phyloP scores from a whole-genome alignment of 495 filamentous ascomycete species.

The Staphylotrichum tortipilum region DNA sequence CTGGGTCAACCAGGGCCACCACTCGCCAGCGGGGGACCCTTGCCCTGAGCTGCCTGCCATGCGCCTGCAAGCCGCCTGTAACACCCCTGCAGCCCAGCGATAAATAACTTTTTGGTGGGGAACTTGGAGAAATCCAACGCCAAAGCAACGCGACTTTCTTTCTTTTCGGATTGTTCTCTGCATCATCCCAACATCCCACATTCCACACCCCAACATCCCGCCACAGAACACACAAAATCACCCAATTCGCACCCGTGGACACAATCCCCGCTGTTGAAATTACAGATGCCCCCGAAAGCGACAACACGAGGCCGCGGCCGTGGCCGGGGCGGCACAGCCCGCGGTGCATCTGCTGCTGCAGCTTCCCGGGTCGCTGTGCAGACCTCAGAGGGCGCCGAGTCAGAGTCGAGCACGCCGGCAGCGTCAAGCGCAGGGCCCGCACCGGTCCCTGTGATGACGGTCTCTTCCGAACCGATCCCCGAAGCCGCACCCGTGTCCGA shows the following conservation, averaged over 20 bases:
- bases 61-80: no score
- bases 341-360: conserved; percentile 7
- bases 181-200: no score
- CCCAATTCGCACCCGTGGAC: not conserved
- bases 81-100: no score
- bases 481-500: not conserved
- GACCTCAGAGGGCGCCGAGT: not conserved
- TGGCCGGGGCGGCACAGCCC: conserved; percentile 10
- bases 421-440: not conserved
- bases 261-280: not conserved
- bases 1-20: no score
- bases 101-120: conserved; percentile 4
- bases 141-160: conserved; percentile 7
- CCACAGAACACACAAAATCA: no score
- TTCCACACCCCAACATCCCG: no score
- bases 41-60: no score
- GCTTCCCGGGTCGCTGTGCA: conserved; percentile 2
- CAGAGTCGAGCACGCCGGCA: not conserved
- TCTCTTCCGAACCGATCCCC: not conserved
- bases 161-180: not conserved
- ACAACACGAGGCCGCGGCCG: conserved; percentile 11
- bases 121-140: conserved; percentile 7
- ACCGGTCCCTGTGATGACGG: not conserved
- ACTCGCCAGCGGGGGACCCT: no score
- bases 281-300: conserved; percentile 11